phyloP scores from a whole-genome alignment of 1,284 basidiomycete genomes.

The Cerrena zonata region DNA sequence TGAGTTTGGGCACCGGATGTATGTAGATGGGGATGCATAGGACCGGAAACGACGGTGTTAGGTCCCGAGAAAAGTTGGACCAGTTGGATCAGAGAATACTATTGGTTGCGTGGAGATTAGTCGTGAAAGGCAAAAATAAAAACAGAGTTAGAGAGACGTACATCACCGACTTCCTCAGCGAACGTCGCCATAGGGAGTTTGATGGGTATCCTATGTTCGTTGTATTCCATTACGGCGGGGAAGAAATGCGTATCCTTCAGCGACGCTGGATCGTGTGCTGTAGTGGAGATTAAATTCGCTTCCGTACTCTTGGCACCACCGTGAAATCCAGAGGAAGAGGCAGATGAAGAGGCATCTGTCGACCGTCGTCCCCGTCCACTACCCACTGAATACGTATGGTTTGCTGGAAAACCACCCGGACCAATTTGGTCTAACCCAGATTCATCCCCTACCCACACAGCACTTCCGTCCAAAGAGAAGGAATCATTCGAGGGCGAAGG shows the following conservation, averaged over 20 bases:
- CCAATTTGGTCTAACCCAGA: slow-evolving; percentile 36
- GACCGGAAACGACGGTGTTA: slow-evolving; percentile 60
- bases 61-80: slow-evolving; percentile 82
- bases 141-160: slow-evolving; percentile 44
- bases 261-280: slow-evolving; percentile 16
- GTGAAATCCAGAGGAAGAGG: slow-evolving; percentile 39
- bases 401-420: slow-evolving; percentile 14
- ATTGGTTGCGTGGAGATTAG: slow-evolving; percentile 3
- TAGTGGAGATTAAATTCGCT: slow-evolving; percentile 14
- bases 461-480: slow-evolving; percentile 68
- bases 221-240: slow-evolving; percentile 79
- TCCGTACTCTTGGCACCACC: slow-evolving; percentile 27
- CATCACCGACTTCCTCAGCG: slow-evolving; percentile 92
- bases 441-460: slow-evolving; percentile 75
- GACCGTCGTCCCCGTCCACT: slow-evolving; percentile 50
- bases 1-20: slow-evolving; percentile 87
- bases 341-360: slow-evolving; percentile 67
- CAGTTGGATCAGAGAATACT: slow-evolving; percentile 91
- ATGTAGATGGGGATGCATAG: slow-evolving; percentile 86
- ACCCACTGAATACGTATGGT: slow-evolving; percentile 15
- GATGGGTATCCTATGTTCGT: slow-evolving; percentile 75
- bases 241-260: slow-evolving; percentile 90
- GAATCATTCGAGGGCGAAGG: slow-evolving; percentile 63
- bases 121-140: neutral
- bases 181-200: slow-evolving; percentile 82